phyloP scores from a whole-genome alignment of 169 alveolate species.

The Plasmodium gonderi region DNA sequence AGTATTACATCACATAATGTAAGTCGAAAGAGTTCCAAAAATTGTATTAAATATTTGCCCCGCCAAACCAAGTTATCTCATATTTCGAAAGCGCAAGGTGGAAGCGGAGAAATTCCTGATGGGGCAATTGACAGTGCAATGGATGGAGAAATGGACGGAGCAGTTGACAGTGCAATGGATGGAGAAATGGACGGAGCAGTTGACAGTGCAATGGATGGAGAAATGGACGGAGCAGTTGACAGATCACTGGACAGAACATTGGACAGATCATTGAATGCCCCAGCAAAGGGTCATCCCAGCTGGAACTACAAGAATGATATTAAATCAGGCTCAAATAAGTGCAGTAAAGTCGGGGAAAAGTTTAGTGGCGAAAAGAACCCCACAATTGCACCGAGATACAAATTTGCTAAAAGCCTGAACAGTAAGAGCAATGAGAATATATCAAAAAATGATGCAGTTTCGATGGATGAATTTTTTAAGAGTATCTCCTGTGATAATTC shows the following conservation, averaged over 20 bases:
- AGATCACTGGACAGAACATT: no score
- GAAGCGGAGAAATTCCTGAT: neutral
- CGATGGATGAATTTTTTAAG: no score
- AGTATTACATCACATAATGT: conserved; percentile 20
- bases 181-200: no score
- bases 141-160: no score
- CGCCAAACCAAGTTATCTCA: neutral
- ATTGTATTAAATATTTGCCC: conserved; percentile 1
- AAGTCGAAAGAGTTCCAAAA: conserved; percentile 1
- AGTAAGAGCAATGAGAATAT: neutral
- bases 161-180: no score
- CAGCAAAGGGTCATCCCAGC: neutral
- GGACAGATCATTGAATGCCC: neutral
- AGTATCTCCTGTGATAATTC: no score
- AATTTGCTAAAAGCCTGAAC: neutral
- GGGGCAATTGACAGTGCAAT: no score
- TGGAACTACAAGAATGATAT: neutral
- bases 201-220: no score
- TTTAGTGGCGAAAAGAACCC: neutral
- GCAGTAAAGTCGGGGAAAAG: neutral
- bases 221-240: no score
- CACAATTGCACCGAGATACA: neutral
- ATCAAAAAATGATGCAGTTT: no score
- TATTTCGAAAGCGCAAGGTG: neutral
- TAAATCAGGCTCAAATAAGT: neutral